Evolutionary conservation across 495 filamentous ascomycete species (phyloP).

Genomic region (Penicillium crystallinum): DNA sequence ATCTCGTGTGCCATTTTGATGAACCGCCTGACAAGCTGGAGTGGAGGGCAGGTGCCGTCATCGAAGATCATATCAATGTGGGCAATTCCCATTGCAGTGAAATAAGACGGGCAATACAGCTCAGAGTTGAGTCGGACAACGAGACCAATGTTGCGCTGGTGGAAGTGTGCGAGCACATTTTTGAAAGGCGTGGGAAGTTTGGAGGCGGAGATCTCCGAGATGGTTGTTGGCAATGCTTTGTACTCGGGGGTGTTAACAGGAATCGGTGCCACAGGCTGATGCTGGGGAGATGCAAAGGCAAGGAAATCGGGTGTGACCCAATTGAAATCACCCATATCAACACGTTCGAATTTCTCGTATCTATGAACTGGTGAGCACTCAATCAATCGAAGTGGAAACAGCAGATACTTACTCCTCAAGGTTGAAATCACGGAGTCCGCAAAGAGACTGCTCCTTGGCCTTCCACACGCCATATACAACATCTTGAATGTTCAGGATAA

Average conservation of each 20-base stretch:
- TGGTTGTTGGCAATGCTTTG: constrained; percentile 61
- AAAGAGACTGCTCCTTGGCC: constrained; percentile 89
- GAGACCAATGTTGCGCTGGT: constrained; percentile 77
- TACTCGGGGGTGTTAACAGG: constrained; percentile 65
- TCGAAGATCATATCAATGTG: constrained; percentile 99
- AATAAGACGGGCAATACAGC: constrained; percentile 91
- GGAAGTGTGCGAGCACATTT: constrained; percentile 88
- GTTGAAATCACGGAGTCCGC: constrained; percentile 81
- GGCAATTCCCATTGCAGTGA: constrained; percentile 87
- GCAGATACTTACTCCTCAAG: constrained; percentile 71
- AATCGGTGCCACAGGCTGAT: constrained; percentile 65
- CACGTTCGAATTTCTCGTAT: constrained; percentile 89
- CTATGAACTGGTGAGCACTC: constrained; percentile 36
- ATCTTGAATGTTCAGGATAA: constrained; percentile 88
- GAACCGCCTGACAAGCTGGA: constrained; percentile 82
- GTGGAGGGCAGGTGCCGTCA: constrained; percentile 89
- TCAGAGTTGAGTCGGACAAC: constrained; percentile 94
- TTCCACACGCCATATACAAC: constrained; percentile 98
- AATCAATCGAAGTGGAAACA: neutral
- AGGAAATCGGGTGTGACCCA: constrained; percentile 95
- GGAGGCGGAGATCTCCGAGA: constrained; percentile 58
- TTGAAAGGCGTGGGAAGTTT: constrained; percentile 79
- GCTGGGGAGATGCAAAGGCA: constrained; percentile 92
- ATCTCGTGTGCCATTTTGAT: constrained; percentile 92
- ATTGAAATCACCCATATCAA: constrained; percentile 99